Evolutionary conservation across 495 filamentous ascomycete genomes (phyloP), one percentile per base, ranked within the genome.

Genomic region (Aspergillus asperescens): DNA sequence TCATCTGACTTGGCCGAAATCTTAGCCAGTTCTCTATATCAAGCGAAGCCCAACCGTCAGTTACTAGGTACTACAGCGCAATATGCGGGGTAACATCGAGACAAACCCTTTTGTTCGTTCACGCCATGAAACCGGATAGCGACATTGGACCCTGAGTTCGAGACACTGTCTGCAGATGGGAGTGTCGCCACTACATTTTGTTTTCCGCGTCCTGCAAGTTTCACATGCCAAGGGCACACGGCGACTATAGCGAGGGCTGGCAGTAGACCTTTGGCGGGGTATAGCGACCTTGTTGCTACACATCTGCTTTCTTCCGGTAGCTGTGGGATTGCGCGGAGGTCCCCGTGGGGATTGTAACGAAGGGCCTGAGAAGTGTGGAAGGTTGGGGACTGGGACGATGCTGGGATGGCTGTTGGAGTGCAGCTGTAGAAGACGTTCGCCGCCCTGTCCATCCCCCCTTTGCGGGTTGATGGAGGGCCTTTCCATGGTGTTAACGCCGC

Each of bases 151-250:
- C 39, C 69, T 66, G 42, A 80, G 69, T 49, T 80, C 77, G 49
- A 69, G 65, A 58, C 82, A 85, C 56, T 83, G 79, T 46, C 73
- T 70, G 62, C 82, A 85, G 7, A 71, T 55, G 3, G 82, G 82
- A n/a, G 70, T 73, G 42, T 74, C 77, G 23, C 81, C 81, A 54
- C 74, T 79, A 61, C 81, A 83, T 63, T 83, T 84, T 37, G 80
- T 80, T 56, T 85, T 85, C 32, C 86, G 74, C 56, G 85, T 78
- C 38, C 86, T 68, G 68, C 86, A 89, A 8, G 84, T 83, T 77
- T 85, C 85, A 58, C 86, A 89, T 8, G 86, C 86, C 43, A 76
- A 65, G 13, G 70, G 70, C 12, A 79, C 75, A 10, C 76, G 70
- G 10, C 66, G 72, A 50, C 58, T 69, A 54, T 68, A 68, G n/a